These are phyloP conservation scores for Aspergillus niger DNA, from an alignment of 2,329 filamentous ascomycete species.

Conservation along the genomic window DNA sequence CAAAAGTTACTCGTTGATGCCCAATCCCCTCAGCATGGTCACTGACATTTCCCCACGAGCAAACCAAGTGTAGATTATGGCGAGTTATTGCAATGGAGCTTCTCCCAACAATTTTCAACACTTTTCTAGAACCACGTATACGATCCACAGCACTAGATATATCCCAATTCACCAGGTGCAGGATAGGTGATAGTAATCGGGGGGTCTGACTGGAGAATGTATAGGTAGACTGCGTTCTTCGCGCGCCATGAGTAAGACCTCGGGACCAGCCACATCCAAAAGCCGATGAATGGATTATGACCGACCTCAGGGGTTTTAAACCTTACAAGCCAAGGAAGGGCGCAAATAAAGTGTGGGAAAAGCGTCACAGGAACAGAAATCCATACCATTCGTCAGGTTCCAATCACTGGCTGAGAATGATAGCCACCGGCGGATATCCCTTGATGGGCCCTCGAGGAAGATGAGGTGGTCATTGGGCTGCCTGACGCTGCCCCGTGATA, in stretches of 20 bases:
- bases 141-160: not conserved
- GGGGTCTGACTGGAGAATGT: too few species aligned
- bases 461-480: slow-evolving; percentile 8
- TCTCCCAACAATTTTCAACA: not conserved
- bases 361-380: not conserved
- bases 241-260: not conserved
- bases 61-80: not conserved
- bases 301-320: not conserved
- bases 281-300: not conserved
- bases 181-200: not conserved
- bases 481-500: slow-evolving; percentile 12
- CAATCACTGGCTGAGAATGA: not conserved
- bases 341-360: not conserved
- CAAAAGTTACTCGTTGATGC: not conserved
- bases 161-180: not conserved
- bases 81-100: not conserved
- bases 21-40: not conserved
- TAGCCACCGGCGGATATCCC: slow-evolving; percentile 5
- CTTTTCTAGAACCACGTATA: not conserved
- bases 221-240: too few species aligned
- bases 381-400: not conserved
- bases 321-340: not conserved
- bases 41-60: not conserved
- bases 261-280: not conserved
- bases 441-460: not conserved